Base-by-base conservation (phyloP, 352 stramenopile species). In the Phytophthora cactorum region DNA sequence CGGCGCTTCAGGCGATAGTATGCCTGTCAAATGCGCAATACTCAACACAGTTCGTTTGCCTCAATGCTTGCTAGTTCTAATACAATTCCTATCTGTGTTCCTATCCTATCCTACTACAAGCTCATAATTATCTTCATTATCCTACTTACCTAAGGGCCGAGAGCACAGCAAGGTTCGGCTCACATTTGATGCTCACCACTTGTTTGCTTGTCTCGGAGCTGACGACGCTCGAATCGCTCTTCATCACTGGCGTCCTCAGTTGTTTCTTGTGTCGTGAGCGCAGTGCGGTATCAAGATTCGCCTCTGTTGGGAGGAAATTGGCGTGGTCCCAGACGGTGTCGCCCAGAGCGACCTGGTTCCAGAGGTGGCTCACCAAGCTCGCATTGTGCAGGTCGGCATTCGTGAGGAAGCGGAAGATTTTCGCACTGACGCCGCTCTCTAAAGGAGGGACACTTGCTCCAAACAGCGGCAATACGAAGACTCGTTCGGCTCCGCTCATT, bases 321-420 rank as follows among this genome's bases (percentile, higher is more conserved):
- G 78, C 70, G 51, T 93, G 79, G 49, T 96, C 85, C 88, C 88
- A 95, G 2, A 95, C 82, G 0, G 67, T 78, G 28, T 91, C 81
- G 10, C 84, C 81, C 9, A 93, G 77, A 12, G 88, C 75, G 61
- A 96, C 74, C 31, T 91, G 78, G 49, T 82, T 96, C 88, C 88
- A 96, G 17, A 96, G 66, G 28, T 79, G 86, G 63, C 75, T 93
- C 61, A 96, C 86, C n/a, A 96, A 76, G 39, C 85, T 94, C 8
- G 86, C 85, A 59, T 95, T 95, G 70, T 96, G 91, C 44, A 96
- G 47, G 29, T 95, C 88, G 0, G 78, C 75, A 46, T 91, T 92
- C 5, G 80, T 86, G 49, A 96, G 80, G 52, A 81, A 94, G 31
- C 78, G 65, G 63, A 92, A 89, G 57, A 96, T 92, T 22, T 66